phyloP scores from a whole-genome alignment of 305 asterid genomes.

The Withania somnifera region DNA sequence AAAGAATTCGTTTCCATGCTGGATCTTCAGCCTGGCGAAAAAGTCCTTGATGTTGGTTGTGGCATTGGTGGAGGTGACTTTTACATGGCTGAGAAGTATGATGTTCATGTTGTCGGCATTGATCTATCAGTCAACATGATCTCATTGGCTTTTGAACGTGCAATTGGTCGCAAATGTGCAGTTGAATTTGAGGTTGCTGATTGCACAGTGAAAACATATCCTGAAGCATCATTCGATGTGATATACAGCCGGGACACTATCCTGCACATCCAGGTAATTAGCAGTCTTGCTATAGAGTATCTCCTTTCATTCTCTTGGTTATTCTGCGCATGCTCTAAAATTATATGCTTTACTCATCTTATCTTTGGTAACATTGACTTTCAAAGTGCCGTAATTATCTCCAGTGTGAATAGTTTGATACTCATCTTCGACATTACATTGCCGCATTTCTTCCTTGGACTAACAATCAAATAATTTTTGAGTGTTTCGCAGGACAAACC shows the following conservation, averaged over 20 bases:
- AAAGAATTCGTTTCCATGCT: constrained; percentile 64
- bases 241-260: constrained; percentile 95
- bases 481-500: constrained; percentile 73
- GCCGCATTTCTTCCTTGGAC: too few species aligned
- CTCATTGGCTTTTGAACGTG: constrained; percentile 79
- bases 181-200: constrained; percentile 99
- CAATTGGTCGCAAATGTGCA: constrained; percentile 71
- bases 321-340: neutral
- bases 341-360: neutral
- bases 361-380: too few species aligned
- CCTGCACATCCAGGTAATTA: constrained; percentile 78
- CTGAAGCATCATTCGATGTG: constrained; percentile 67
- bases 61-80: constrained; percentile 99
- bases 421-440: too few species aligned
- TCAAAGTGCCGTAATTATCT: too few species aligned
- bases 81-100: constrained; percentile 86
- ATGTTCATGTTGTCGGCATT: constrained; percentile 84
- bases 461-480: too few species aligned
- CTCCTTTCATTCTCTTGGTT: neutral
- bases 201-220: constrained; percentile 76
- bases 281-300: neutral
- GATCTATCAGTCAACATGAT: constrained; percentile 94
- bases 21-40: constrained; percentile 84
- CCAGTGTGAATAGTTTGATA: too few species aligned
- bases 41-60: constrained; percentile 93